These are phyloP conservation scores for Alternaria brassicae DNA, from an alignment of 2,329 filamentous ascomycete species.

Conservation along the genomic window DNA sequence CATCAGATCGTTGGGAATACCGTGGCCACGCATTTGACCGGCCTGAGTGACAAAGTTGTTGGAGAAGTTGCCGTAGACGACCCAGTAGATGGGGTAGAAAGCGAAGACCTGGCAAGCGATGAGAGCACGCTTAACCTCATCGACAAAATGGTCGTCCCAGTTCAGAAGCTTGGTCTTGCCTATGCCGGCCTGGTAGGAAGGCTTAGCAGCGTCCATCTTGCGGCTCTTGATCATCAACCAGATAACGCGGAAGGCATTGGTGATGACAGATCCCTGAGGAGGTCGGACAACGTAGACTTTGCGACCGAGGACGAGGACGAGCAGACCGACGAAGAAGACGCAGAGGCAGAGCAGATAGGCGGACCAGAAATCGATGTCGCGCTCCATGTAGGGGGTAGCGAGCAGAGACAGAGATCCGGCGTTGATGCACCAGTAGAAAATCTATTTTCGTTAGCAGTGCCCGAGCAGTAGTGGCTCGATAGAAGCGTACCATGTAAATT, in stretches of 20 bases:
- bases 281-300: conserved; percentile 51
- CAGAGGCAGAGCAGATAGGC: conserved; percentile 69
- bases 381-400: conserved; percentile 74
- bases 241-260: conserved; percentile 64
- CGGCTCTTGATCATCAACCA: conserved; percentile 63
- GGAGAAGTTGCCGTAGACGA: conserved; percentile 52
- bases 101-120: conserved; percentile 72
- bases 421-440: conserved; percentile 78
- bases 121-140: conserved; percentile 72
- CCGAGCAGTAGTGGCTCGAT: not conserved
- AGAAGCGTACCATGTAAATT: conserved; percentile 56
- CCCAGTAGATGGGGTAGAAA: conserved; percentile 58
- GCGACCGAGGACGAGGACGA: conserved; percentile 55
- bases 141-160: conserved; percentile 76
- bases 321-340: conserved; percentile 70
- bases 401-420: conserved; percentile 72
- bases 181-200: conserved; percentile 66
- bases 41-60: conserved; percentile 57
- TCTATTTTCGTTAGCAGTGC: not conserved
- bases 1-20: conserved; percentile 58
- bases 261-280: conserved; percentile 49
- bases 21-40: conserved; percentile 54
- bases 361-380: conserved; percentile 73
- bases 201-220: conserved; percentile 70
- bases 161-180: conserved; percentile 54